Conservation (phyloP, 176 grass and related monocot species). For the Carex kokanica region DNA sequence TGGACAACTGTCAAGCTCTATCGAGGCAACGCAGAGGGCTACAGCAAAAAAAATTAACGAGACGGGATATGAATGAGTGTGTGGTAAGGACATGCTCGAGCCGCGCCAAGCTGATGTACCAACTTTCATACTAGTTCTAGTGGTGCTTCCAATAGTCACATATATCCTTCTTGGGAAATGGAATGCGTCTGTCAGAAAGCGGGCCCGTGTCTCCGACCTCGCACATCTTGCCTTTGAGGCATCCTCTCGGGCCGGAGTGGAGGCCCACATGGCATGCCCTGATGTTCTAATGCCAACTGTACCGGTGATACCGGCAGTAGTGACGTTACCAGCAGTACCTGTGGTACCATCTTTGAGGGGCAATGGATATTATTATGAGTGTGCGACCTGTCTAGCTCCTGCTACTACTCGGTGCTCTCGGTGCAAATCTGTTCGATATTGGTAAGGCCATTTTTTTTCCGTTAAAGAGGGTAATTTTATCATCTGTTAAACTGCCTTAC, state of each 20-base stretch:
- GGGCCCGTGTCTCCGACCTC: constrained; percentile 58
- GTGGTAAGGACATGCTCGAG: constrained; percentile 95
- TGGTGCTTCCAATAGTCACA: constrained; percentile 79
- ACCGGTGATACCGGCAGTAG: constrained; percentile 27
- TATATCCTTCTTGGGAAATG: constrained; percentile 97
- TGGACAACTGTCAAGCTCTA: not conserved
- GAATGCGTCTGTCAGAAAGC: constrained; percentile 60
- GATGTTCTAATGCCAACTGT: constrained; percentile 52
- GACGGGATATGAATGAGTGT: constrained; percentile 62
- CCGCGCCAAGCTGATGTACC: constrained; percentile 91
- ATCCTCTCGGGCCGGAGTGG: constrained; percentile 55
- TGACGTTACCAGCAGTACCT: not conserved
- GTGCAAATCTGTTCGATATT: constrained; percentile 99
- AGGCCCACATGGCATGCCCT: constrained; percentile 47
- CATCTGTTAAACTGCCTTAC: not conserved
- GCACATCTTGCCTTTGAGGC: constrained; percentile 78
- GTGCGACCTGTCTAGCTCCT: constrained; percentile 78
- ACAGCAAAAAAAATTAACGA: constrained; percentile 11
- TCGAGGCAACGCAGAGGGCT: not conserved
- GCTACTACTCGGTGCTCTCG: constrained; percentile 91
- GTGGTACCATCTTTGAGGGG: constrained; percentile 12
- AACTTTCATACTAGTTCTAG: constrained; percentile 62
- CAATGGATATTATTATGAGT: constrained; percentile 60
- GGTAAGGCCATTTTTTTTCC: constrained; percentile 40
- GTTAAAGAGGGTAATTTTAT: not conserved